Percentiles rank a stretch among this genome's conserved stretches.
These are phyloP conservation scores for Ophiorrhiza pumila DNA, from an alignment of 257 asterid genomes.

Conservation along the genomic window DNA sequence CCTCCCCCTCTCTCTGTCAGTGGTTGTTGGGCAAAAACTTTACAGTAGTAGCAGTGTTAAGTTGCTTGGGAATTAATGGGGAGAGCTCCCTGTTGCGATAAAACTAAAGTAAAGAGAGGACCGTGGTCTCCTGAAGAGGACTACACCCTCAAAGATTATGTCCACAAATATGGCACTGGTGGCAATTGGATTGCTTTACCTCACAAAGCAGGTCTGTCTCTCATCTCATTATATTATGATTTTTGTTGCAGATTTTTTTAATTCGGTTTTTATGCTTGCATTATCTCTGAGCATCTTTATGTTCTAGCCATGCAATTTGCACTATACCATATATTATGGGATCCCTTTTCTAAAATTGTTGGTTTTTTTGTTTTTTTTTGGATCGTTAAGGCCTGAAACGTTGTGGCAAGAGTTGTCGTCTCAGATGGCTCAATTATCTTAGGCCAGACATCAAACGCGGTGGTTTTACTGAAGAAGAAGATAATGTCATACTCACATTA, in stretches of 20 bases:
- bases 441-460: conserved; percentile 71
- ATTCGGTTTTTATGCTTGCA: not conserved
- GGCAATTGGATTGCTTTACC: conserved; percentile 80
- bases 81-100: conserved; percentile 86
- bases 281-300: not conserved
- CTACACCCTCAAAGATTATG: conserved; percentile 38
- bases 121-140: conserved; percentile 85
- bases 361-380: not conserved
- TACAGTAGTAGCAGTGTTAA: not conserved
- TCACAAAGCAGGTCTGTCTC: conserved; percentile 56
- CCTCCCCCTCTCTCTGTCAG: not conserved
- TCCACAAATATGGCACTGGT: conserved; percentile 48
- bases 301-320: not conserved
- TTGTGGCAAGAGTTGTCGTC: conserved; percentile 78
- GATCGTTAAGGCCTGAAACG: conserved; percentile 46
- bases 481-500: conserved; percentile 41
- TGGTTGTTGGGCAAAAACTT: not conserved
- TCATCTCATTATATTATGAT: not conserved
- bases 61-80: conserved; percentile 32
- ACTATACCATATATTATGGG: not conserved
- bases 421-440: conserved; percentile 77
- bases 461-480: conserved; percentile 63
- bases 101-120: conserved; percentile 66
- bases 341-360: no score
- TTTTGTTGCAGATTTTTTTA: no score